Evolutionary conservation across 768 basidiomycete species (phyloP).

Genomic region (Xerocomellus chrysenteron): DNA sequence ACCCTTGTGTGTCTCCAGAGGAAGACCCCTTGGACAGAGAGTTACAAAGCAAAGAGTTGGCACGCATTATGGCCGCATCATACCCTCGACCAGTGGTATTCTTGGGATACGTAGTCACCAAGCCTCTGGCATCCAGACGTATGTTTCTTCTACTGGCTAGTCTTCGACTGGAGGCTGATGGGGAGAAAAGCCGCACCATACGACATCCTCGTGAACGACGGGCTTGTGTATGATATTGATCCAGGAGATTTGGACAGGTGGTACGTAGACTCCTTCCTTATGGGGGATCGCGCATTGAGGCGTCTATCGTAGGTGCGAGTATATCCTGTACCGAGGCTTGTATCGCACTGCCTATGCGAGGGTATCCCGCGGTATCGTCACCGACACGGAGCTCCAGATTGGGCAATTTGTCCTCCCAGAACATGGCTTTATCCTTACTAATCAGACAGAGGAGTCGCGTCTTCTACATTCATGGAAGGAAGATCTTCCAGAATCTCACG

Average conservation of each 20-base stretch:
- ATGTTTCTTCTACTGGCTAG: constrained; percentile 27
- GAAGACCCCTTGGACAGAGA: constrained; percentile 88
- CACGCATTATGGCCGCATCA: constrained; percentile 68
- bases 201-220: constrained; percentile 73
- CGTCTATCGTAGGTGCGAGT: constrained; percentile 68
- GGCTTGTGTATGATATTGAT: constrained; percentile 78
- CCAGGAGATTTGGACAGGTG: constrained; percentile 68
- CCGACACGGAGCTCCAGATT: constrained; percentile 88
- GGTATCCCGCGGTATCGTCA: constrained; percentile 78
- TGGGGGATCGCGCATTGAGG: neutral
- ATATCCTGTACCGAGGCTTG: constrained; percentile 80
- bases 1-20: constrained; percentile 45
- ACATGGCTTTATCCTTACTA: constrained; percentile 49
- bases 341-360: constrained; percentile 82
- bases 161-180: constrained; percentile 10
- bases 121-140: constrained; percentile 64
- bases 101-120: constrained; percentile 78
- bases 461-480: constrained; percentile 70
- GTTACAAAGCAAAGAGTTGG: constrained; percentile 78
- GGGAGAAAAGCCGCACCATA: constrained; percentile 64
- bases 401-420: constrained; percentile 79
- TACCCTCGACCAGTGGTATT: constrained; percentile 76
- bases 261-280: constrained; percentile 34
- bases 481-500: constrained; percentile 61
- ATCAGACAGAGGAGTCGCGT: constrained; percentile 60